Base-by-base conservation (phyloP, 805 yeast species). In the Wickerhamomyces canadensis region DNA sequence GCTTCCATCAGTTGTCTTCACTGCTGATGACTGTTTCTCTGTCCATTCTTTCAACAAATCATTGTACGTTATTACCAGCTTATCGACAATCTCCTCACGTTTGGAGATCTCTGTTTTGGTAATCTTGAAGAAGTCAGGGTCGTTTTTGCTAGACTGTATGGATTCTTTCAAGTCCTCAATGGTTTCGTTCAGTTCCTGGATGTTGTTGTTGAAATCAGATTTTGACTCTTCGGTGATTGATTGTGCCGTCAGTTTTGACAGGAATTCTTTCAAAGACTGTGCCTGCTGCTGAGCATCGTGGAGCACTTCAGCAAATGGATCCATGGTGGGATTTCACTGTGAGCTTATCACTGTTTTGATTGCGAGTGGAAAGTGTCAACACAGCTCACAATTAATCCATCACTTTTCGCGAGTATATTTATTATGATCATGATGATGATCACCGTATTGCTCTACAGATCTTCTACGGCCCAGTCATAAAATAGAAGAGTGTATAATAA, bases 261-360 rank as follows among this genome's bases (percentile, higher is more conserved):
- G 51, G 55, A 77, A 65, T 6, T 60, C 57, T 29, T 72, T 67
- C 11, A 29, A 16, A 84, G 62, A 24, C 60, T 58, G 19, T 58
- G 54, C 28, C 83, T 84, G 91, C 28, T 67, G 62, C 59, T 76
- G 69, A 3, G 93, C 87, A 57, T 87, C 96, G 28, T 72, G 70
- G 34, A 77, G 74, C 2, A 87, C 95, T 45, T 84, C 89, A 37
- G 74, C 69, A 57, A 86, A 87, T n/a, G 95, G 96, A 57, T 86
- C 96, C 89, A 79, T 80, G n/a, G n/a, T n/a, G n/a, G n/a, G n/a
- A n/a, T n/a, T n/a, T n/a, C n/a, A n/a, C n/a, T n/a, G n/a, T n/a
- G n/a, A n/a, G n/a, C n/a, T n/a, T n/a, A n/a, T n/a, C n/a, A n/a
- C n/a, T n/a, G n/a, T n/a, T n/a, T n/a, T n/a, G n/a, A n/a, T n/a